Conservation (phyloP, 2,329 filamentous ascomycete species). For the Xylariaceae sp. region DNA sequence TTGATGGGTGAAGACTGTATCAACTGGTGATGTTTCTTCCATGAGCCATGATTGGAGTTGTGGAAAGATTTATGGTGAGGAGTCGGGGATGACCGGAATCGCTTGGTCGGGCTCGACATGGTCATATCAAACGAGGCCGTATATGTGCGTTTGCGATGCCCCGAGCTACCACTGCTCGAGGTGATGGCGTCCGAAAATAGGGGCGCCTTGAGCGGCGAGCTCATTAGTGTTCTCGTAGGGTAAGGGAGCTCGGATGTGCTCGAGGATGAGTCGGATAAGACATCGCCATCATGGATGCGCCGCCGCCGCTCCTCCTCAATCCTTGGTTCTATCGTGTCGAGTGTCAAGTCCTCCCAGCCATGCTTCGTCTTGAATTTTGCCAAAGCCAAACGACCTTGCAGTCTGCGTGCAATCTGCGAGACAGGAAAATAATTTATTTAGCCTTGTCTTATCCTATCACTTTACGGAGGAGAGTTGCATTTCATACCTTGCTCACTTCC, state of each 20-base stretch:
- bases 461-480: constrained; percentile 8
- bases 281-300: constrained; percentile 73
- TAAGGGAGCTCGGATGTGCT: constrained; percentile 80
- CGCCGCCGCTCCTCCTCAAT: constrained; percentile 80
- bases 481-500: constrained; percentile 75
- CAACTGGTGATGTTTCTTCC: constrained; percentile 79
- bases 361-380: constrained; percentile 98
- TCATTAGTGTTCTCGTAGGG: constrained; percentile 73
- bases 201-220: constrained; percentile 80
- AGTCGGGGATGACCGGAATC: constrained; percentile 71
- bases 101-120: constrained; percentile 68
- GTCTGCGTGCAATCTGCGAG: constrained; percentile 83
- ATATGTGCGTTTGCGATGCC: constrained; percentile 70
- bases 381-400: constrained; percentile 92
- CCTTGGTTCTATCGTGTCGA: constrained; percentile 85
- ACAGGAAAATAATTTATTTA: constrained; percentile 31
- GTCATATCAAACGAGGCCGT: constrained; percentile 63
- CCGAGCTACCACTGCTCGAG: constrained; percentile 71
- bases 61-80: constrained; percentile 64
- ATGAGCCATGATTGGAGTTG: constrained; percentile 62
- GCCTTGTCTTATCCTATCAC: constrained; percentile 22
- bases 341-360: constrained; percentile 89
- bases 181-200: constrained; percentile 85
- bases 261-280: constrained; percentile 86
- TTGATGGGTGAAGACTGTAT: constrained; percentile 89